A percentile compares a stretch with the other conserved stretches of the same genome.
phyloP scores from a whole-genome alignment of 441 rosid genomes.

The Pelargonium hybrid region DNA sequence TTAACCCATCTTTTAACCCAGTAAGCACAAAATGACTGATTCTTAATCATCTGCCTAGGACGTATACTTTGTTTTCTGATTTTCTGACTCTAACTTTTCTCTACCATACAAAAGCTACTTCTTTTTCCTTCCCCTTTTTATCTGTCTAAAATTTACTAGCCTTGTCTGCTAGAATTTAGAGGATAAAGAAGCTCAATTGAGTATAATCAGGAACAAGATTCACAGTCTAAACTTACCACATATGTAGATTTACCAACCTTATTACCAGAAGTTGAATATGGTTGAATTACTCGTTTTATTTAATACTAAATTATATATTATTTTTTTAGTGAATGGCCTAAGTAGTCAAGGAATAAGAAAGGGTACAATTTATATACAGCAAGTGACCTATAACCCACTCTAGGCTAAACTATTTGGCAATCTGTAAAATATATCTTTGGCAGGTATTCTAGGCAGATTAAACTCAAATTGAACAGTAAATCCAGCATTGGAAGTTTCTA shows the following conservation, averaged over 20 bases:
- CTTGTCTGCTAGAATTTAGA: not conserved
- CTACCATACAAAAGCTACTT: not conserved
- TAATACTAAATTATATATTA: not conserved
- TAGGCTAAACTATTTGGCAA: no score
- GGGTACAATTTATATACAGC: no score
- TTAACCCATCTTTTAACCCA: not conserved
- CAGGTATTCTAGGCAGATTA: not conserved
- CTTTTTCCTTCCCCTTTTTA: not conserved
- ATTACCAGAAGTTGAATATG: not conserved
- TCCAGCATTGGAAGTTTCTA: no score
- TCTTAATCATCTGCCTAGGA: not conserved
- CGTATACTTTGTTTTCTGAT: not conserved
- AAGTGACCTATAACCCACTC: no score
- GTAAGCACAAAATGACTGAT: not conserved
- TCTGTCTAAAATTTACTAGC: not conserved
- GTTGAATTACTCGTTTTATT: not conserved
- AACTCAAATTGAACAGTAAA: not conserved
- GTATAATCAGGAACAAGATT: no score
- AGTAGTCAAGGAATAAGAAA: no score
- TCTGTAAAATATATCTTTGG: no score
- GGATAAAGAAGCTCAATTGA: no score
- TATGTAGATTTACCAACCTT: no score
- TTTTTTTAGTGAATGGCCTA: not conserved
- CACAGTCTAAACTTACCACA: no score
- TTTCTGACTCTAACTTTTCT: not conserved